Base-by-base conservation (phyloP, 1,284 basidiomycete species). In the Flammula alnicola region DNA sequence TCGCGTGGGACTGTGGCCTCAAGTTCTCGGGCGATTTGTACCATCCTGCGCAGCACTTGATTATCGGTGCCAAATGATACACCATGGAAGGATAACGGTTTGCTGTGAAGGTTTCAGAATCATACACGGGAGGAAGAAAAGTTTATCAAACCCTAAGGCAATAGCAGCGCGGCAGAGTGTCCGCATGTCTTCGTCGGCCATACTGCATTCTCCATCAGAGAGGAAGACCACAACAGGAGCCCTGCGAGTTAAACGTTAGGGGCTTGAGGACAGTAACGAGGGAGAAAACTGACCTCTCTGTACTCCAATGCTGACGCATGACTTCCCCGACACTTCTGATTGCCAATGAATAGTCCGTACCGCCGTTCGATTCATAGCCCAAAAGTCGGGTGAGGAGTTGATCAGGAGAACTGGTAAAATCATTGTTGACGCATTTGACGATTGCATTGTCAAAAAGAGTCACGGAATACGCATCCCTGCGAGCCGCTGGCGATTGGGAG, bases 381-480 rank as follows among this genome's bases (percentile, higher is more conserved):
- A 86, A 64, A 1, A 83, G 56, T 0, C 49, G 19, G 5, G 67
- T 61, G 10, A 86, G 58, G 3, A 86, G 62, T 9, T 74, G 58
- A 14, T 78, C 72, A 0, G 83, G 76, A 1, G 72, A 63, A 32
- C 77, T 77, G 0, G 65, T 60, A 49, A 81, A 77, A 54, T 86
- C 79, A 49, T 85, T 80, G 17, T 57, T 55, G 29, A 79, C 57
- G 3, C 66, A 63, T 2, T 51, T 58, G 3, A 35, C 38, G 2
- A 26, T 53, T 0, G 3, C 19, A 11, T 67, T 46, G 43, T 80
- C 64, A 57, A 84, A 86, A 10, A 84, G 59, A 17, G 84, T 55
- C 36, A 85, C 71, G 16, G 77, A 81, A 56, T 86, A 86, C 1
- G 83, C 71, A 50, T 86, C 83, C 29, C 78, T 67, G 10, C 79